Evolutionary conservation across 257 asterid species (phyloP).

Genomic region (Przewalskia tangutica): DNA sequence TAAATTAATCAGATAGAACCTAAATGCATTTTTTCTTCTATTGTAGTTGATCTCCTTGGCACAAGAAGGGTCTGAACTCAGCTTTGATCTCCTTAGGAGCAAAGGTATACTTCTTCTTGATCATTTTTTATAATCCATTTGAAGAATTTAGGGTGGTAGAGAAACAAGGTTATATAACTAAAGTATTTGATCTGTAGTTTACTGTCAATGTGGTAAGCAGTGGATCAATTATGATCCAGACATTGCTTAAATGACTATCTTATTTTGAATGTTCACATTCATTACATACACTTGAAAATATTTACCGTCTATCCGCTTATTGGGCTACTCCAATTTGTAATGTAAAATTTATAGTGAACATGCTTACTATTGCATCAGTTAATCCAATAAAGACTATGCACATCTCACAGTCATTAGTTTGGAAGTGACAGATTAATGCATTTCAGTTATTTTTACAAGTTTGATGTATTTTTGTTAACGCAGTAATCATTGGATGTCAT

Average conservation of each 20-base stretch:
- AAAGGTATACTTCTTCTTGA: constrained; percentile 33
- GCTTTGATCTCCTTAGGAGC: constrained; percentile 40
- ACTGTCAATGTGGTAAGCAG: background rate
- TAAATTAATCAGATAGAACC: background rate
- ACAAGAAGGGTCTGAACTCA: constrained; percentile 67
- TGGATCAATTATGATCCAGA: background rate
- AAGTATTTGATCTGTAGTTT: background rate
- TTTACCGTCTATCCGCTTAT: background rate
- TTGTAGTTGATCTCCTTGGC: constrained; percentile 72
- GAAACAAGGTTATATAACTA: background rate
- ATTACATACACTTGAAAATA: background rate
- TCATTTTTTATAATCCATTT: constrained; percentile 15
- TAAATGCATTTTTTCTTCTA: background rate
- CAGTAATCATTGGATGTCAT: background rate
- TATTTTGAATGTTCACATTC: background rate
- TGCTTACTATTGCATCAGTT: background rate
- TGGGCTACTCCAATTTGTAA: background rate
- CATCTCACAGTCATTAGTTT: background rate
- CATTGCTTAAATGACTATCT: background rate
- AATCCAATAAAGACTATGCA: background rate
- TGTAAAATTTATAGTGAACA: background rate
- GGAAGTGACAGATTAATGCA: background rate
- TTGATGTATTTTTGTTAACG: background rate
- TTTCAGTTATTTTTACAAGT: background rate
- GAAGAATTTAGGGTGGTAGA: background rate